These are phyloP conservation scores for Dendrobium officinale DNA, from an alignment of 106 monocot species.

Conservation along the genomic window DNA sequence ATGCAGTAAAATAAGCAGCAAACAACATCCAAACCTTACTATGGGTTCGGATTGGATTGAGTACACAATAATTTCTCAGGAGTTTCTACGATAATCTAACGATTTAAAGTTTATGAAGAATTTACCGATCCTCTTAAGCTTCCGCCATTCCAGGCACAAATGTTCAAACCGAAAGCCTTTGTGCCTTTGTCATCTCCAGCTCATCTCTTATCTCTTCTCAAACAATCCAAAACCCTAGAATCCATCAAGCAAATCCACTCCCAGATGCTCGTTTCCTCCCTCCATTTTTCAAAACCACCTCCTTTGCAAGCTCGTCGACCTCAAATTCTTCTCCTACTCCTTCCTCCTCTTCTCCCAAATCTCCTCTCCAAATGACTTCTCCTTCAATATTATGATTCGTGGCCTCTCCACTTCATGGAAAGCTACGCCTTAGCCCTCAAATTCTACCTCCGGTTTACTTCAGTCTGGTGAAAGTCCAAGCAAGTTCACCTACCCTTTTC, in stretches of 20 bases:
- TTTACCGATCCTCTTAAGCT: not conserved
- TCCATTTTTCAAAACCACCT: conserved; percentile 41
- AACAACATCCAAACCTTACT: too few relatives aligned
- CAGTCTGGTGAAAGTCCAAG: conserved; percentile 29
- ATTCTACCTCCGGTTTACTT: conserved; percentile 48
- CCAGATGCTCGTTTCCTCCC: conserved; percentile 33
- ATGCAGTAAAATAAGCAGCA: too few relatives aligned
- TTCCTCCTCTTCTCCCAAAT: conserved; percentile 44
- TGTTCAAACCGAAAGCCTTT: not conserved
- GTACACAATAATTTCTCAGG: too few relatives aligned
- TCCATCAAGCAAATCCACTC: conserved; percentile 69
- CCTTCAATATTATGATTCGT: conserved; percentile 84
- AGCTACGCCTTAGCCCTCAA: conserved; percentile 35
- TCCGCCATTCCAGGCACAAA: not conserved
- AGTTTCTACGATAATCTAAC: too few relatives aligned
- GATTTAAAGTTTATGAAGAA: not conserved
- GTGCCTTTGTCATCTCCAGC: not conserved
- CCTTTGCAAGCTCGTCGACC: conserved; percentile 44
- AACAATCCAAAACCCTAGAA: conserved; percentile 38
- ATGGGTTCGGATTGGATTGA: too few relatives aligned
- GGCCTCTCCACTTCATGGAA: conserved; percentile 43
- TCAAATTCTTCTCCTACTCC: conserved; percentile 43
- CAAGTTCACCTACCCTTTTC: conserved; percentile 72
- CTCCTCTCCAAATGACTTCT: conserved; percentile 52
- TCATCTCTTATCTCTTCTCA: conserved; percentile 26